These are phyloP conservation scores for Arachis stenosperma DNA, from an alignment of 306 rosid genomes.

Conservation along the genomic window DNA sequence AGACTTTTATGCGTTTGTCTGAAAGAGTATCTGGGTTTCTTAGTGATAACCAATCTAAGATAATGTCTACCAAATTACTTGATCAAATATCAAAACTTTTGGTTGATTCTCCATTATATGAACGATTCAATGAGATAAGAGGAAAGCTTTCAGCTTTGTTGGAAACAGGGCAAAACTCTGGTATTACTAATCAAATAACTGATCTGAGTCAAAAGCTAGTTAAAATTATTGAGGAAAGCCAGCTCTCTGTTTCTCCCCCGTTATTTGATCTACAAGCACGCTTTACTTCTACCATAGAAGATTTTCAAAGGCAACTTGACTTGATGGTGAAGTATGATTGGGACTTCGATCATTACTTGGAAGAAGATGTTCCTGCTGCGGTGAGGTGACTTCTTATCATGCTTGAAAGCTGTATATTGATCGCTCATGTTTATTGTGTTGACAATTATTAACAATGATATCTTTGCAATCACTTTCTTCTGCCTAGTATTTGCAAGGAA, in stretches of 20 bases:
- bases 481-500: constrained; percentile 19
- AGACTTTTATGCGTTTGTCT: constrained; percentile 70
- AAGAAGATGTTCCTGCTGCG: constrained; percentile 96
- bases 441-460: constrained; percentile 17
- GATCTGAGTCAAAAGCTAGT: constrained; percentile 91
- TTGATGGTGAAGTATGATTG: constrained; percentile 94
- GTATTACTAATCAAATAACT: constrained; percentile 68
- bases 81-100: constrained; percentile 87
- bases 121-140: constrained; percentile 74
- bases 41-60: constrained; percentile 77
- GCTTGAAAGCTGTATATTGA: constrained; percentile 45
- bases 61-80: constrained; percentile 72
- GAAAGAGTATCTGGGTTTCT: constrained; percentile 91
- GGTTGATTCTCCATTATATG: constrained; percentile 74
- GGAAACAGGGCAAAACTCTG: constrained; percentile 74
- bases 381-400: constrained; percentile 90
- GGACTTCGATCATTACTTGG: constrained; percentile 95
- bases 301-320: constrained; percentile 95
- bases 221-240: constrained; percentile 83
- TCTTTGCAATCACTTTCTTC: constrained; percentile 12
- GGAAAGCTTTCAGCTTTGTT: constrained; percentile 65
- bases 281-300: constrained; percentile 78
- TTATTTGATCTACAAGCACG: constrained; percentile 86
- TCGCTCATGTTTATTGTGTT: constrained; percentile 29
- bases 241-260: constrained; percentile 88